These are phyloP conservation scores for Nigrospora oryzae DNA, from an alignment of 2,329 filamentous ascomycete genomes.

Conservation along the genomic window DNA sequence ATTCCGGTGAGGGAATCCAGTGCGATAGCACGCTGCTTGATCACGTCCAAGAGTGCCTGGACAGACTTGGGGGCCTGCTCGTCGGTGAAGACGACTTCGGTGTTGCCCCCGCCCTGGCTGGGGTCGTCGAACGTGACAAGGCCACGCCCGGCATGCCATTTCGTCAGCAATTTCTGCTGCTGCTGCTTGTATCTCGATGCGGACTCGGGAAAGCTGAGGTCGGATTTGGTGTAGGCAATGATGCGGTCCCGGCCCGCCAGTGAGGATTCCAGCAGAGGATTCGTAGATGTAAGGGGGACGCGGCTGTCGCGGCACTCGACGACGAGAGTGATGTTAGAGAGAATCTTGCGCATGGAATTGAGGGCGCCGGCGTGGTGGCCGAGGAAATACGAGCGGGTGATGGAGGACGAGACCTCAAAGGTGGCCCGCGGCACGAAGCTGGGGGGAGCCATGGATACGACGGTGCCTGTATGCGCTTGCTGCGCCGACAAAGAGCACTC, in stretches of 20 bases:
- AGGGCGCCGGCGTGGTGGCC: conserved; percentile 85
- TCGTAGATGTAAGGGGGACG: conserved; percentile 80
- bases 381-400: conserved; percentile 86
- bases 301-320: conserved; percentile 94
- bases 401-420: conserved; percentile 64
- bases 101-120: conserved; percentile 9
- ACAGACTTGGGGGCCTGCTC: conserved; percentile 25
- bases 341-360: conserved; percentile 69
- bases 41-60: conserved; percentile 32
- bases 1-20: conserved; percentile 66
- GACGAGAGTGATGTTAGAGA: conserved; percentile 76
- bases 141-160: conserved; percentile 14
- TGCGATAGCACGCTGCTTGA: conserved; percentile 39
- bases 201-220: conserved; percentile 46
- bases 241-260: conserved; percentile 66
- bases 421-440: conserved; percentile 63
- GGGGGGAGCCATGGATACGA: conserved; percentile 36
- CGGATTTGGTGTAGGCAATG: conserved; percentile 85
- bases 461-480: neutral
- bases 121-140: conserved; percentile 1
- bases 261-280: conserved; percentile 77
- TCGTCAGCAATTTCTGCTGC: conserved; percentile 8
- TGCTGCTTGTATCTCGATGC: conserved; percentile 11
- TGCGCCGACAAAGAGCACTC: too few species aligned
- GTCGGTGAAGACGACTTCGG: conserved; percentile 33